A percentile compares a stretch with the other conserved stretches of the same genome.
Evolutionary conservation across 306 rosid species (phyloP).

Genomic region (Cucumis sativus): Cucumber_9930_V3 NC_026661.2:21099001-21099500

Average conservation of each 20-base stretch:
- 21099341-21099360: background rate
- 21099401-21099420: background rate
- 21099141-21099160: too few species aligned
- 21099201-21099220: slow-evolving; percentile 6
- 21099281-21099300: background rate
- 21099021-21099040: slow-evolving; percentile 75
- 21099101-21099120: background rate
- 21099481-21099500: background rate
- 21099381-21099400: slow-evolving; percentile 6
- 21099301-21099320: slow-evolving; percentile 1
- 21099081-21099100: background rate
- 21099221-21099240: slow-evolving; percentile 80
- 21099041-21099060: slow-evolving; percentile 93
- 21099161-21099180: background rate
- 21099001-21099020: slow-evolving; percentile 69
- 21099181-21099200: background rate
- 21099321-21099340: background rate
- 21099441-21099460: background rate
- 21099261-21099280: slow-evolving; percentile 21
- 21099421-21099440: background rate
- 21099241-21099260: slow-evolving; percentile 67
- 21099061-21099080: slow-evolving; percentile 44
- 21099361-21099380: background rate
- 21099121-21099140: background rate
- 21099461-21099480: background rate